Conservation (phyloP, 257 asterid genomes). For the Penstemon newberryi region DNA sequence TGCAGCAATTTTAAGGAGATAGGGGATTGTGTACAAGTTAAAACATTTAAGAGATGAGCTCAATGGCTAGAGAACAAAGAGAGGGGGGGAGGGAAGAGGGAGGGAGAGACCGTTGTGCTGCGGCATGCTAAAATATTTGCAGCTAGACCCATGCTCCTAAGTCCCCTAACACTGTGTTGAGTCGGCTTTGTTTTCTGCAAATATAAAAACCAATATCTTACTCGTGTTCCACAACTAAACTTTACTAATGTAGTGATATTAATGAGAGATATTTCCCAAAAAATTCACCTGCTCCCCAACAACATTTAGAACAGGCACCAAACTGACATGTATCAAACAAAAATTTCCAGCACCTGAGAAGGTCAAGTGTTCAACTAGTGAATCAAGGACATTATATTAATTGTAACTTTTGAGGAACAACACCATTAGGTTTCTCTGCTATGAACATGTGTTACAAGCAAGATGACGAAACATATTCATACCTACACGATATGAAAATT, state of each 20-base stretch:
- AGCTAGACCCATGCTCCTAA: slow-evolving; percentile 80
- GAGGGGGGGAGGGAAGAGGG: slow-evolving; percentile 1
- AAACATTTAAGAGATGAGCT: neutral
- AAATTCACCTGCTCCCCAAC: slow-evolving; percentile 86
- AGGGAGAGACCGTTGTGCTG: slow-evolving; percentile 67
- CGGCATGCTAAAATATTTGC: slow-evolving; percentile 94
- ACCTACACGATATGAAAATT: slow-evolving; percentile 90
- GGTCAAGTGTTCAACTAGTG: slow-evolving; percentile 19
- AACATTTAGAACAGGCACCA: slow-evolving; percentile 80
- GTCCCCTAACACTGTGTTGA: slow-evolving; percentile 92
- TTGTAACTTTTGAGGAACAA: slow-evolving; percentile 9
- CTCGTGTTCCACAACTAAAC: slow-evolving; percentile 20
- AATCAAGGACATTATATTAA: slow-evolving; percentile 3
- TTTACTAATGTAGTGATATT: slow-evolving; percentile 9
- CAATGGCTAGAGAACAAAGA: neutral
- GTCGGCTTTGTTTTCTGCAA: slow-evolving; percentile 97
- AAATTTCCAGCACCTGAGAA: slow-evolving; percentile 83
- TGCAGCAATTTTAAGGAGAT: neutral
- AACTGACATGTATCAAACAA: slow-evolving; percentile 93
- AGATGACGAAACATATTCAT: slow-evolving; percentile 28
- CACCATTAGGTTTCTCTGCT: neutral
- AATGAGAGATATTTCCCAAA: slow-evolving; percentile 15
- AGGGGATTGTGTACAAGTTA: neutral
- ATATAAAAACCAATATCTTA: slow-evolving; percentile 17
- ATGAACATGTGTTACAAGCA: slow-evolving; percentile 9